Base-by-base conservation (phyloP, 1,284 basidiomycete genomes). In the Fomes fomentarius region DNA sequence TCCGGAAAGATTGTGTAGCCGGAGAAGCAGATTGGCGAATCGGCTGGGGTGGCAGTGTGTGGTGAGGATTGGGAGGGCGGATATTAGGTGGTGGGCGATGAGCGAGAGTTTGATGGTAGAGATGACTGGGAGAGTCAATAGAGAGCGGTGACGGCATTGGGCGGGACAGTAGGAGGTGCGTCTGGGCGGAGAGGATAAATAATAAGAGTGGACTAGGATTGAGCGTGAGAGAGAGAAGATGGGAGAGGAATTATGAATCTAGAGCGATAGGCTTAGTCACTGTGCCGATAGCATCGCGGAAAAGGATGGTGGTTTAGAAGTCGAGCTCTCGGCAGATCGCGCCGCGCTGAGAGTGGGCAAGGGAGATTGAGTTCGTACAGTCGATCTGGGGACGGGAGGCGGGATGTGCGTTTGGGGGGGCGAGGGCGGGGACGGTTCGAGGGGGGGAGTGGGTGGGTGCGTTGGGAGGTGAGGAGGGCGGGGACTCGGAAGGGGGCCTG, bases 311-410 rank as follows among this genome's bases (percentile, higher is more conserved):
- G 42, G 53, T 50, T 47, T 28, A 37, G 50, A 31, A 26, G n/a
- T n/a, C n/a, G n/a, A n/a, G 44, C 48, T 48, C 58, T 59, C 58
- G 58, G 54, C 48, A 59, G 51, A 56, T 53, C 57, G 57, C 53
- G 57, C 44, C 50, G 50, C 42, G 38, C 50, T 47, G 57, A 54
- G 53, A 21, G 43, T 46, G 45, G 26, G 17, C 3, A 17, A 26
- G 10, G 12, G 7, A 45, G 52, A 48, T 49, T 45, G 42, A 22
- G 52, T 45, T 49, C 19, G 33, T 30, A 53, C 30, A 10, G 26
- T 22, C 43, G 51, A 53, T 47, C 19, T n/a, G 43, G 9, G 21
- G 43, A 24, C 37, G 40, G n/a, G 3, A 19, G 33, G 34, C n/a
- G 22, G 15, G 43, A 21, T 15, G 26, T 5, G 38, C 19, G 11